phyloP scores from a whole-genome alignment of 352 stramenopile genomes.

The Pythium sukuiense region DNA sequence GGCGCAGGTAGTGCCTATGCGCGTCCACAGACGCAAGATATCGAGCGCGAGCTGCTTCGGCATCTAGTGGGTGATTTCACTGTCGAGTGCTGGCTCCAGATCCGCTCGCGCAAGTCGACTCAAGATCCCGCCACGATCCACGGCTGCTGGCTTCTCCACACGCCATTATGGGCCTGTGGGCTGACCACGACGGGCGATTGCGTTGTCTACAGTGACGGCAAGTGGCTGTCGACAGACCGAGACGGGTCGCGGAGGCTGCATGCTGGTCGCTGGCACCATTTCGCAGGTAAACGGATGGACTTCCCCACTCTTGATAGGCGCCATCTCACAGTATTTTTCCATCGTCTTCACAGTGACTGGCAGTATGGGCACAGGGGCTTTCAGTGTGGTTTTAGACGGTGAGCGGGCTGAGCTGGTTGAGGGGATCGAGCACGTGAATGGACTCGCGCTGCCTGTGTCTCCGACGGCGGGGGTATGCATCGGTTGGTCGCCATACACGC shows the following conservation, averaged over 20 bases:
- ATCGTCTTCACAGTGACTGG: not conserved
- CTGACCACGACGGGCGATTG: slow-evolving; percentile 15
- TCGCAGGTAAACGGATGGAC: slow-evolving; percentile 12
- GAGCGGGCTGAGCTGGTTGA: slow-evolving; percentile 5
- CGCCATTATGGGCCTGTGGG: slow-evolving; percentile 31
- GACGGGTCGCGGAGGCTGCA: not conserved
- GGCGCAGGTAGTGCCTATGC: slow-evolving; percentile 20
- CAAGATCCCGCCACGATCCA: not conserved
- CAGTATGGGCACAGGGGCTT: not conserved
- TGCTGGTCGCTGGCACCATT: slow-evolving; percentile 21
- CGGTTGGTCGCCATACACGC: slow-evolving; percentile 16
- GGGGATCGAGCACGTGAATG: not conserved
- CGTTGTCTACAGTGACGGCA: slow-evolving; percentile 13
- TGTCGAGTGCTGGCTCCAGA: slow-evolving; percentile 40
- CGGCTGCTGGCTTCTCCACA: slow-evolving; percentile 36
- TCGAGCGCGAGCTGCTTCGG: slow-evolving; percentile 13
- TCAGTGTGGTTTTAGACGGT: slow-evolving; percentile 16
- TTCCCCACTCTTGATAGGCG: not conserved
- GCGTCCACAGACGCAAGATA: not conserved
- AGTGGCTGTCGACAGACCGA: slow-evolving; percentile 1
- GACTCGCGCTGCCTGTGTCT: slow-evolving; percentile 1
- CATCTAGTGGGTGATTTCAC: slow-evolving; percentile 18
- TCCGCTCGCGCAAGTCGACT: slow-evolving; percentile 13
- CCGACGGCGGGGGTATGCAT: slow-evolving; percentile 11
- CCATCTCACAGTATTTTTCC: not conserved